Base-by-base conservation (phyloP, 2,329 filamentous ascomycete species). In the Cryphonectria carpinicola region DNA sequence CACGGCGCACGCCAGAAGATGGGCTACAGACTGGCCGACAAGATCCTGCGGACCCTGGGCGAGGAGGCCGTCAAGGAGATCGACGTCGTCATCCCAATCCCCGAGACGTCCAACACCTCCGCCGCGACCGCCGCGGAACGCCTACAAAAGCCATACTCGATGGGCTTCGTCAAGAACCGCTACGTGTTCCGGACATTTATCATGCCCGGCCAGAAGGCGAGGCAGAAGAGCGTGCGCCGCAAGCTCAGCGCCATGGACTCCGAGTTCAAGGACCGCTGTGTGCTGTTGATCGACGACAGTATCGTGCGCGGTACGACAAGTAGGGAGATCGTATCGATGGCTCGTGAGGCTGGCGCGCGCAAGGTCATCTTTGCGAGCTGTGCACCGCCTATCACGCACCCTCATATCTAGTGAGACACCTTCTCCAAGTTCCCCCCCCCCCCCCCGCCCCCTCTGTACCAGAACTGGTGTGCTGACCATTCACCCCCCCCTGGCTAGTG, bases 261-360 rank as follows among this genome's bases (percentile, higher is more conserved):
- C 52, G 94, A 98, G 78, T 98, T 98, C 81, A 85, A 90, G 70
- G 93, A 88, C 74, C 91, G 92, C 76, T 92, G 91, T 71, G 92
- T 98, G 10, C 85, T 94, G 14, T 84, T 98, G 0, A 93, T 98
- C 1, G 95, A 98, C 76, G 95, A 98, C 81, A 93, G 90, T 76
- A 94, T 97, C 71, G 95, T 97, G 5, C 89, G 95, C 52, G 95
- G 94, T 65, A 97, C 93, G 0, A 97, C 93, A 4, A 92, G 89
- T 72, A 85, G 90, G 63, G 92, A 94, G 79, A 95, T 94, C 73
- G 91, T 95, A 41, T 86, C 84, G 70, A 97, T 97, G 94, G 93
- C 93, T 17, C 87, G 91, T 66, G 94, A 97, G 82, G 91, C 92
- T 14, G 93, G 92, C 32, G 95, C 95, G 1, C 90, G 87, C 75